Evolutionary conservation across 2,329 filamentous ascomycete genomes (phyloP).

Genomic region (Colletotrichum sublineola): DNA sequence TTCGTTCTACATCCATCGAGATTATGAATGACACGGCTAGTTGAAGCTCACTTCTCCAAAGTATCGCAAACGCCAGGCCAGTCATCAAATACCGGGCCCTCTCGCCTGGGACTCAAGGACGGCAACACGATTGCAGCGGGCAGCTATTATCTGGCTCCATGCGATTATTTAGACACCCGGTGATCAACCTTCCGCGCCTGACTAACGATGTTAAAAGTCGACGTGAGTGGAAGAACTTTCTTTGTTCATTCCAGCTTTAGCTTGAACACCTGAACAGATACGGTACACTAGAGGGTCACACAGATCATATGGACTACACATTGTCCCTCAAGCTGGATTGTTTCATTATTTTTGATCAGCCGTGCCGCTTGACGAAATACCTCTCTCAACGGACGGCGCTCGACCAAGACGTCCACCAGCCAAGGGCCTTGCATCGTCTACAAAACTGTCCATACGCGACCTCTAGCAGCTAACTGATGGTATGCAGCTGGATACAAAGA

Average conservation of each 20-base stretch:
- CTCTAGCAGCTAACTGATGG: not conserved
- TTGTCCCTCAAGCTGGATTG: not conserved
- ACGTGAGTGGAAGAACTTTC: not conserved
- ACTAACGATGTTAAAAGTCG: not conserved
- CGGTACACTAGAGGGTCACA: not conserved
- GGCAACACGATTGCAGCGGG: not conserved
- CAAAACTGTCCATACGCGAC: not conserved
- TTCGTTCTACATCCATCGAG: not conserved
- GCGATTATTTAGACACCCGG: not conserved
- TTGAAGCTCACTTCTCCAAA: not conserved
- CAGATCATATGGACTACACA: not conserved
- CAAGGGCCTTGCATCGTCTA: not conserved
- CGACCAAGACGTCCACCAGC: too few species aligned
- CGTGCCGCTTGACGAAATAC: not conserved
- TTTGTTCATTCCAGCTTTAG: not conserved
- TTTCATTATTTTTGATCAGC: not conserved
- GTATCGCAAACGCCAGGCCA: not conserved
- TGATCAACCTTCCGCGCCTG: not conserved
- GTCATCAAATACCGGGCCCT: slow-evolving; percentile 1
- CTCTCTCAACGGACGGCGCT: not conserved
- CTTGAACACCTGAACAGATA: not conserved
- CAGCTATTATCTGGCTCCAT: not conserved
- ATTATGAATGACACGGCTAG: not conserved
- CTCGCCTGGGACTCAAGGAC: slow-evolving; percentile 22
- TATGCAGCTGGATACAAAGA: not conserved